Conservation (phyloP, 202 grass and related monocot genomes). For the Schoenoplectus triqueter region DNA sequence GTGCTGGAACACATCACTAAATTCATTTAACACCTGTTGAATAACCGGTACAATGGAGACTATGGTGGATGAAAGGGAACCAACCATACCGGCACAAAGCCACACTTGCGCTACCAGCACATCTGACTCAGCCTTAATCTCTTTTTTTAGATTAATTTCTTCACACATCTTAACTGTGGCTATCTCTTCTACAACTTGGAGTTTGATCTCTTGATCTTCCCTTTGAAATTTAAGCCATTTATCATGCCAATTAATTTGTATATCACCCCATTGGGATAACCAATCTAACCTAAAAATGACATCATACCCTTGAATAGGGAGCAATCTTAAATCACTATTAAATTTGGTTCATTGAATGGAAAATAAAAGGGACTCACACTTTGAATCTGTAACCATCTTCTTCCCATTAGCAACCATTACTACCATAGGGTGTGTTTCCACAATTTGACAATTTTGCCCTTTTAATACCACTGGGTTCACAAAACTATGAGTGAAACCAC, state of each 20-base stretch:
- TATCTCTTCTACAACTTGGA: neutral
- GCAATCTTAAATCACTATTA: no score
- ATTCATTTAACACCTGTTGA: no score
- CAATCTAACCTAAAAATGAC: neutral
- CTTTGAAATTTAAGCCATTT: neutral
- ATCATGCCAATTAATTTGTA: neutral
- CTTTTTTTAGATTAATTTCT: neutral
- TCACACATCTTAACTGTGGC: neutral
- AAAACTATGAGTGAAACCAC: no score
- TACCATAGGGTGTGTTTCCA: neutral
- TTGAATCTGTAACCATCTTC: neutral
- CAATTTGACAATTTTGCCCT: no score
- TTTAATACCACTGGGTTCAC: no score
- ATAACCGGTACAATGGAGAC: no score
- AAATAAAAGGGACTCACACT: neutral
- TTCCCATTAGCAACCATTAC: neutral
- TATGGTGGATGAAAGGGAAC: no score
- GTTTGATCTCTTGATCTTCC: neutral
- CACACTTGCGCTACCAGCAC: no score
- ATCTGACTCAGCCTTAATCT: neutral
- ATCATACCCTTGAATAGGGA: neutral
- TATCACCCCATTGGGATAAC: neutral
- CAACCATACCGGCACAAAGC: no score
- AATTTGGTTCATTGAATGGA: neutral
- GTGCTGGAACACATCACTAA: no score